These are phyloP conservation scores for Zygoascus biomembranicola DNA, from an alignment of 805 yeast genomes.

Conservation along the genomic window DNA sequence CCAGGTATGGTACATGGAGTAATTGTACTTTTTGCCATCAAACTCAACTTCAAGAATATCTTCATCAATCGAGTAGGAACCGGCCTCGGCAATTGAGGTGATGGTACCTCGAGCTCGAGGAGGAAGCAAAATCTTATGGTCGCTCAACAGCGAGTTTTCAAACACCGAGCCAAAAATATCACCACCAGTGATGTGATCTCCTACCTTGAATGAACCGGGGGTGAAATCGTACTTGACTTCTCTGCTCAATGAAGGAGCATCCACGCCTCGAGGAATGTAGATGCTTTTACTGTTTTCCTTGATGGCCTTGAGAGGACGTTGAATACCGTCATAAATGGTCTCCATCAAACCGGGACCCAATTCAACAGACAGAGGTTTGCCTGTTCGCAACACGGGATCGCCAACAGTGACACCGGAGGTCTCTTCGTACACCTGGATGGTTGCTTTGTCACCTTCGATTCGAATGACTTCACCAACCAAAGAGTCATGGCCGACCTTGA, in stretches of 20 bases:
- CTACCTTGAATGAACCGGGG: constrained; percentile 71
- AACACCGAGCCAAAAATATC: constrained; percentile 90
- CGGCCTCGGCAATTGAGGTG: constrained; percentile 79
- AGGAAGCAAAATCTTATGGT: constrained; percentile 91
- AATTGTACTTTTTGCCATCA: constrained; percentile 71
- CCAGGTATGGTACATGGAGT: constrained; percentile 98
- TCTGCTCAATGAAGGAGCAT: constrained; percentile 91
- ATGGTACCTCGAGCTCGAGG: constrained; percentile 99
- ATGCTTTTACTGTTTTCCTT: constrained; percentile 82
- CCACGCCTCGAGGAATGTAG: constrained; percentile 98
- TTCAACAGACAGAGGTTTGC: constrained; percentile 98
- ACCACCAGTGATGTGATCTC: constrained; percentile 98
- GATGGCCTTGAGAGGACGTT: constrained; percentile 94
- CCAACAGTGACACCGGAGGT: constrained; percentile 99
- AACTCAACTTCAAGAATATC: constrained; percentile 89
- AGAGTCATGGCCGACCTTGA: constrained; percentile 93
- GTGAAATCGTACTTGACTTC: constrained; percentile 73
- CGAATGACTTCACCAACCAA: constrained; percentile 98
- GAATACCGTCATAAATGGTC: constrained; percentile 98
- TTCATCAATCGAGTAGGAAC: constrained; percentile 87
- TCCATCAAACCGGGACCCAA: constrained; percentile 99
- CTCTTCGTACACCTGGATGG: constrained; percentile 98
- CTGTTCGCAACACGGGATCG: constrained; percentile 96
- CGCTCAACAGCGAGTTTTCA: constrained; percentile 86
- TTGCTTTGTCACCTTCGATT: constrained; percentile 93